phyloP scores from a whole-genome alignment of 2,329 filamentous ascomycete species.

The Monosporascus sp. region DNA sequence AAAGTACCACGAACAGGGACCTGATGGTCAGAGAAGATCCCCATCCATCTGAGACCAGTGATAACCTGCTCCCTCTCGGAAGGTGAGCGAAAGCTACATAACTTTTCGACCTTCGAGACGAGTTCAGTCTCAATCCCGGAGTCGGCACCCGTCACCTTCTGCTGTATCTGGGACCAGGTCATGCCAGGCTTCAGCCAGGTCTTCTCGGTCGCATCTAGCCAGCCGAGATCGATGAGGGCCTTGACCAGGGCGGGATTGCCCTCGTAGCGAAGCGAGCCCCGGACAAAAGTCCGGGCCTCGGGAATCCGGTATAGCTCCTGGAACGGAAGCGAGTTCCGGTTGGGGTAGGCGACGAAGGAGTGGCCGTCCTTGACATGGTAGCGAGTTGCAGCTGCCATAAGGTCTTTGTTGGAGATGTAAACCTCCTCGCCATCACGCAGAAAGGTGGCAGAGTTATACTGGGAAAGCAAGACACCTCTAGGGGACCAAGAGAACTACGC shows the following conservation, averaged over 20 bases:
- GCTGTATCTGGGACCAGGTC: slow-evolving; percentile 18
- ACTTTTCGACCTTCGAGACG: slow-evolving; percentile 53
- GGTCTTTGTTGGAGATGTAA: slow-evolving; percentile 30
- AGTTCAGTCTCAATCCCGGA: slow-evolving; percentile 39
- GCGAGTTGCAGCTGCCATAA: slow-evolving; percentile 63
- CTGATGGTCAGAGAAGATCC: slow-evolving; percentile 45
- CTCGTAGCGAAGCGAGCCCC: slow-evolving; percentile 62
- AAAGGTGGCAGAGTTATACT: slow-evolving; percentile 60
- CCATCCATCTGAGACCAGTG: slow-evolving; percentile 59
- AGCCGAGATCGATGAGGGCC: slow-evolving; percentile 62
- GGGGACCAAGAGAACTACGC: slow-evolving; percentile 59
- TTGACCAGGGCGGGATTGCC: slow-evolving; percentile 66
- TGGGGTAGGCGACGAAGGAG: slow-evolving; percentile 66
- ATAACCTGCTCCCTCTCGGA: slow-evolving; percentile 60
- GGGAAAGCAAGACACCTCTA: slow-evolving; percentile 61
- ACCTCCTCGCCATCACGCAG: slow-evolving; percentile 57
- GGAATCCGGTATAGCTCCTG: slow-evolving; percentile 63
- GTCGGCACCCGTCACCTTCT: slow-evolving; percentile 6
- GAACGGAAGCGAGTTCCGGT: slow-evolving; percentile 63
- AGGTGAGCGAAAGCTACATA: slow-evolving; percentile 53
- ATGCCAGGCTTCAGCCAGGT: slow-evolving; percentile 13
- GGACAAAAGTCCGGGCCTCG: slow-evolving; percentile 61
- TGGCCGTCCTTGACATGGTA: slow-evolving; percentile 54
- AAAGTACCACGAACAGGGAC: slow-evolving; percentile 58
- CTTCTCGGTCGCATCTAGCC: slow-evolving; percentile 34